A percentile compares a stretch with the other conserved stretches of the same genome.
These are phyloP conservation scores for Hypoxylon sp. DNA, from an alignment of 2,329 filamentous ascomycete genomes.

Conservation along the genomic window DNA sequence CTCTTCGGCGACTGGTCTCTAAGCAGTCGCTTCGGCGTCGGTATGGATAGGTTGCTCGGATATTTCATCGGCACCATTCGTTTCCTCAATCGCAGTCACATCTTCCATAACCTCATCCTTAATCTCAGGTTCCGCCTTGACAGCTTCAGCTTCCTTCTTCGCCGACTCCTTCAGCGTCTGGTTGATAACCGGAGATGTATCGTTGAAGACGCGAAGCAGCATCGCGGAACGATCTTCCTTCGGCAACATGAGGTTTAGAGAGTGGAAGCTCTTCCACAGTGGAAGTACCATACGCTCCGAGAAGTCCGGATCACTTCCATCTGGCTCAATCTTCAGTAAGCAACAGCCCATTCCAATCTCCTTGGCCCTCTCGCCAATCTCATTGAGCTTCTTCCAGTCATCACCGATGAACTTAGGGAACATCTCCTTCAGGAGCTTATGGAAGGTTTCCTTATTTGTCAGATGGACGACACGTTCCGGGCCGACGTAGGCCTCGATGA, in stretches of 20 bases:
- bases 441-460: conserved; percentile 80
- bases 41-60: conserved; percentile 5
- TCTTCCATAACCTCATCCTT: conserved; percentile 48
- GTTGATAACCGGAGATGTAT: conserved; percentile 84
- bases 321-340: conserved; percentile 83
- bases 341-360: conserved; percentile 86
- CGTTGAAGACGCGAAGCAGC: conserved; percentile 90
- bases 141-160: conserved; percentile 50
- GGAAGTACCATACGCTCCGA: conserved; percentile 86
- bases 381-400: conserved; percentile 78
- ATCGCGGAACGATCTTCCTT: conserved; percentile 96
- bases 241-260: conserved; percentile 95
- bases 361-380: conserved; percentile 80
- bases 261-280: conserved; percentile 91
- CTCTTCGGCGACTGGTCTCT: too few species aligned
- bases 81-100: conserved; percentile 27
- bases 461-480: conserved; percentile 78
- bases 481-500: conserved; percentile 90
- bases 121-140: conserved; percentile 42
- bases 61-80: conserved; percentile 21
- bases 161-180: conserved; percentile 63
- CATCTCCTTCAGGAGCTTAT: conserved; percentile 89
- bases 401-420: conserved; percentile 86
- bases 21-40: too few species aligned
- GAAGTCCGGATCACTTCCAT: conserved; percentile 67